These are phyloP conservation scores for Fragilaria crotonensis DNA, from an alignment of 108 stramenopile genomes.

Conservation along the genomic window DNA sequence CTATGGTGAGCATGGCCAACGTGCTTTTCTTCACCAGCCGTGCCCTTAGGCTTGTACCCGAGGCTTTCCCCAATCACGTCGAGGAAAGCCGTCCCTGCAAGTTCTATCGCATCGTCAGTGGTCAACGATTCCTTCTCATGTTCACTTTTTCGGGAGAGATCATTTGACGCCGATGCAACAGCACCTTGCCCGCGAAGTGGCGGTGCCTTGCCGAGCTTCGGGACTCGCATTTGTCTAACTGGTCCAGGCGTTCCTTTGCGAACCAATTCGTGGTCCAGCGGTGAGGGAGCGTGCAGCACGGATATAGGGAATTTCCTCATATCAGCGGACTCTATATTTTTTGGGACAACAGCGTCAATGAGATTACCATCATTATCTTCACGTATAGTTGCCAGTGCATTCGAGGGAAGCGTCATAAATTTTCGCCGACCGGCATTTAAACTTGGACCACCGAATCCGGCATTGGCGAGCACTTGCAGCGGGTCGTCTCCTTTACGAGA, in stretches of 20 bases:
- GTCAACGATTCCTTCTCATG: constrained; percentile 30
- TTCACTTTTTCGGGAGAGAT: neutral
- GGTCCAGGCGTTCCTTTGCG: constrained; percentile 23
- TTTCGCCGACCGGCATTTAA: constrained; percentile 14
- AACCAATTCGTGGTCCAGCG: constrained; percentile 55
- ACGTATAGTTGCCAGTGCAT: constrained; percentile 65
- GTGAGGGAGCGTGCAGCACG: constrained; percentile 10
- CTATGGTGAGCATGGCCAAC: constrained; percentile 73
- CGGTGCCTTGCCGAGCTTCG: constrained; percentile 14
- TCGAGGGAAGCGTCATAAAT: constrained; percentile 64
- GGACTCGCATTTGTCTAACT: constrained; percentile 67
- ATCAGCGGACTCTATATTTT: neutral
- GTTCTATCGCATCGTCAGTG: constrained; percentile 72
- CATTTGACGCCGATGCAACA: neutral
- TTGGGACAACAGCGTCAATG: neutral
- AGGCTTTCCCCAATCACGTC: constrained; percentile 62
- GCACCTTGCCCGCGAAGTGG: neutral
- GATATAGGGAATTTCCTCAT: neutral
- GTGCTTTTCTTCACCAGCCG: constrained; percentile 46
- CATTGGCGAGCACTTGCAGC: neutral
- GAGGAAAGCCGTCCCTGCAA: constrained; percentile 70
- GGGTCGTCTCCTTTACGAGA: neutral
- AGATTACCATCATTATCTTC: constrained; percentile 34
- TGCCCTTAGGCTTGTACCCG: constrained; percentile 38
- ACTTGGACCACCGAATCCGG: neutral